Percentiles rank a stretch among this genome's conserved stretches.
These are phyloP conservation scores for Kwoniella sp. DNA, from an alignment of 768 basidiomycete species.

Conservation along the genomic window DNA sequence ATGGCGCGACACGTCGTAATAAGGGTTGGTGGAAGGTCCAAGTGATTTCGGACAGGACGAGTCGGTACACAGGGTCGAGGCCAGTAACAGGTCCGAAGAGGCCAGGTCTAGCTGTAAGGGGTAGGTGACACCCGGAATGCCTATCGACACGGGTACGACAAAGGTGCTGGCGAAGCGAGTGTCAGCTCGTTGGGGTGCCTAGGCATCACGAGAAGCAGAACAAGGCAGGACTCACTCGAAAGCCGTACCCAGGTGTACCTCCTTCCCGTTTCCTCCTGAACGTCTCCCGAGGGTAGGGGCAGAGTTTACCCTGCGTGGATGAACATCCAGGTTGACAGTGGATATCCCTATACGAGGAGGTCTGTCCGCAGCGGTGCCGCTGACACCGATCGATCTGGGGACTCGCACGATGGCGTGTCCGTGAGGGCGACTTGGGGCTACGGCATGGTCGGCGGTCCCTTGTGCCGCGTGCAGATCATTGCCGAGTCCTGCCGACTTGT, in stretches of 20 bases:
- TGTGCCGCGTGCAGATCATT: too few species aligned
- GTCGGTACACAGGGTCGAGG: conserved; percentile 28
- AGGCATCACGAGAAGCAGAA: not conserved
- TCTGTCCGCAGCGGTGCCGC: too few species aligned
- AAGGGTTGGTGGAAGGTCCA: conserved; percentile 18
- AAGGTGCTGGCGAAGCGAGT: conserved; percentile 23
- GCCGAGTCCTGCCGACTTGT: too few species aligned
- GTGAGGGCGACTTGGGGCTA: too few species aligned
- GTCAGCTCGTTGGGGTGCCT: too few species aligned
- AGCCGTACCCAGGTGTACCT: conserved; percentile 7
- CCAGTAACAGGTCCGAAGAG: conserved; percentile 38
- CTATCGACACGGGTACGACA: conserved; percentile 31
- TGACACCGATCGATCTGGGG: too few species aligned
- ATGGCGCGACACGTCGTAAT: conserved; percentile 20
- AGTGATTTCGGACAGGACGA: conserved; percentile 26
- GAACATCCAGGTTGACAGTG: conserved; percentile 6
- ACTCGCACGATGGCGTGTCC: too few species aligned
- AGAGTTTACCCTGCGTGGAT: too few species aligned
- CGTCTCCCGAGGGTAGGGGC: too few species aligned
- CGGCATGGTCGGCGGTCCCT: too few species aligned
- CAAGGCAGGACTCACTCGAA: conserved; percentile 11
- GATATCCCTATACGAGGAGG: conserved; percentile 5
- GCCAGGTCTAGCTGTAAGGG: conserved; percentile 42
- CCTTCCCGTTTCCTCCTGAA: conserved; percentile 13
- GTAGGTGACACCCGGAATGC: conserved; percentile 29